Evolutionary conservation across 352 stramenopile genomes (phyloP).

Genomic region (Phytophthora cactorum): DNA sequence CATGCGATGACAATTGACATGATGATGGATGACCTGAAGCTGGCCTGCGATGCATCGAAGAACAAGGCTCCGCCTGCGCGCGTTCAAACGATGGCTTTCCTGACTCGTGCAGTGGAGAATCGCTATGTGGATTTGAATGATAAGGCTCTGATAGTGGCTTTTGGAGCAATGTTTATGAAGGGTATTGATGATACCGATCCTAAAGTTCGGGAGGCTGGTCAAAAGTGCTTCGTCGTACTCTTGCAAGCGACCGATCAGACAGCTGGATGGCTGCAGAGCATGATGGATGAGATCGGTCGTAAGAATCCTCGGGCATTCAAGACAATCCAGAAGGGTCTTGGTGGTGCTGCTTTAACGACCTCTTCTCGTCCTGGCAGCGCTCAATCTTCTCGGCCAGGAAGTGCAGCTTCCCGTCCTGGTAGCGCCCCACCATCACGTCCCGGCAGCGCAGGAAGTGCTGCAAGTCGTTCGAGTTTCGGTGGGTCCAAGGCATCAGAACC

Average conservation of each 20-base stretch:
- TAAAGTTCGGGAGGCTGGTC: constrained; percentile 76
- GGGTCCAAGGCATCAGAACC: constrained; percentile 10
- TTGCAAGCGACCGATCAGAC: constrained; percentile 61
- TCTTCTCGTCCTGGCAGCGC: constrained; percentile 41
- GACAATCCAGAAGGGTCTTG: constrained; percentile 61
- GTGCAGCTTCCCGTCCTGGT: constrained; percentile 27
- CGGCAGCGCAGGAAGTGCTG: constrained; percentile 34
- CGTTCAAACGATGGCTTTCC: constrained; percentile 76
- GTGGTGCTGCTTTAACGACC: constrained; percentile 29
- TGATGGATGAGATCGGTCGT: constrained; percentile 67
- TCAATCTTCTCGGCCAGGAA: constrained; percentile 38
- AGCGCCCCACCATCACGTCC: constrained; percentile 43
- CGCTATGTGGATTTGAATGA: constrained; percentile 68
- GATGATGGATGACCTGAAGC: constrained; percentile 89
- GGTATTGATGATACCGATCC: constrained; percentile 82
- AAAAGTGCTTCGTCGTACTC: constrained; percentile 68
- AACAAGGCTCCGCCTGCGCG: constrained; percentile 85
- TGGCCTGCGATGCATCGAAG: constrained; percentile 70
- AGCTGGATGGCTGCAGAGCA: constrained; percentile 55
- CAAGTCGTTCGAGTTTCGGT: constrained; percentile 33
- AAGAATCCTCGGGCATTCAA: constrained; percentile 83
- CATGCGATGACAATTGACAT: constrained; percentile 86
- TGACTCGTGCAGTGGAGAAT: constrained; percentile 77
- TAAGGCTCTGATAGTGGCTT: constrained; percentile 65
- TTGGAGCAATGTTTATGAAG: constrained; percentile 65